phyloP scores from a whole-genome alignment of 139 green algal genomes.

The Limnomonas spitsbergensis region DNA sequence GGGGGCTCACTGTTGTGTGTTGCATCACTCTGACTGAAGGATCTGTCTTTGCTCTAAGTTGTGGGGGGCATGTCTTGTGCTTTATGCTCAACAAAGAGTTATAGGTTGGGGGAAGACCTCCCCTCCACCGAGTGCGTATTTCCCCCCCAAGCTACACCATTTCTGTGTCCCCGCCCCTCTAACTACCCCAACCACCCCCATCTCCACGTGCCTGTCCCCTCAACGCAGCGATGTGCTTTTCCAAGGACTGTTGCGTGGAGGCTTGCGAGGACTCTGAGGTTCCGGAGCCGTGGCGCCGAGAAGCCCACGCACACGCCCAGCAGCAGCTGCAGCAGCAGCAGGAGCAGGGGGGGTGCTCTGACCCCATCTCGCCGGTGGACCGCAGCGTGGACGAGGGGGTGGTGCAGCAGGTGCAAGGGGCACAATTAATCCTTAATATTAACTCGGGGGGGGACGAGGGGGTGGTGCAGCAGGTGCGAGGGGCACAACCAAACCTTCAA shows the following conservation, averaged over 20 bases:
- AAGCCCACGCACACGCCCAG: slow-evolving; percentile 28
- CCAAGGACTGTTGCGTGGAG: slow-evolving; percentile 52
- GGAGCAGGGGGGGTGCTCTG: not conserved
- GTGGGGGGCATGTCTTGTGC: no score
- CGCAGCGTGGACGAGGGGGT: not conserved
- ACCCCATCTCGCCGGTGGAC: slow-evolving; percentile 14
- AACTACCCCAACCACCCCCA: no score
- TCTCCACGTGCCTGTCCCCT: no score
- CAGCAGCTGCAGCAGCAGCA: not conserved
- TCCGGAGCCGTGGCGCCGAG: slow-evolving; percentile 51
- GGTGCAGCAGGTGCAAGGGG: no score
- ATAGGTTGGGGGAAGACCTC: no score
- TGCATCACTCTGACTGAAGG: not conserved
- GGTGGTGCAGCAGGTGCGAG: no score
- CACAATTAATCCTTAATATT: no score
- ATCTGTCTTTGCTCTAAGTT: slow-evolving; percentile 32
- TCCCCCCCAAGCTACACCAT: no score
- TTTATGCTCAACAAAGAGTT: no score
- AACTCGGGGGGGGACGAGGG: no score
- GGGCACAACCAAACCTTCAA: no score
- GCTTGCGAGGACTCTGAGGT: slow-evolving; percentile 12
- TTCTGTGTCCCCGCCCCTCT: no score
- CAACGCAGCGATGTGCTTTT: slow-evolving; percentile 13
- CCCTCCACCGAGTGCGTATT: not conserved
- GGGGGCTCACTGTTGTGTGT: not conserved